phyloP scores from a whole-genome alignment of 352 stramenopile genomes.

The Pythium brassicae region DNA sequence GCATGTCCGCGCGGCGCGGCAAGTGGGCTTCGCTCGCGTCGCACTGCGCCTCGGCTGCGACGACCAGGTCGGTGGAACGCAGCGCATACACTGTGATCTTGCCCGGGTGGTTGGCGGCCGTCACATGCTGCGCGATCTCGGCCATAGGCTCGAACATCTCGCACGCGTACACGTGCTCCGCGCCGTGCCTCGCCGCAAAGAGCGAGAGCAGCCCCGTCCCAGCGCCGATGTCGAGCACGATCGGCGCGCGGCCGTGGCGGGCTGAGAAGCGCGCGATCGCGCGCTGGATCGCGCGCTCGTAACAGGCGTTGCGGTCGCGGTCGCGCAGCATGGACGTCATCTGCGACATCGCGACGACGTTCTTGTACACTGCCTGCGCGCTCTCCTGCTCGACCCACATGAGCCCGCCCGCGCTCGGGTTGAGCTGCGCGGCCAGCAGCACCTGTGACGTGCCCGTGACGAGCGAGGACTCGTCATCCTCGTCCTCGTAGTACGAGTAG shows the following conservation, averaged over 20 bases:
- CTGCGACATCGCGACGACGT: constrained; percentile 81
- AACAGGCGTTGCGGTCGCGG: constrained; percentile 68
- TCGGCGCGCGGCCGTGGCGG: constrained; percentile 32
- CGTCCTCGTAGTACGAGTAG: constrained; percentile 75
- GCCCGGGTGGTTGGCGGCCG: constrained; percentile 53
- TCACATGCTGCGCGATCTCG: constrained; percentile 71
- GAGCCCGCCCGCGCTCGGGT: constrained; percentile 61
- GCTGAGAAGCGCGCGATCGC: constrained; percentile 53
- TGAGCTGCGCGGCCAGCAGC: constrained; percentile 65
- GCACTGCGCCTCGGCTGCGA: constrained; percentile 21
- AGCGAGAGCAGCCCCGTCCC: constrained; percentile 85
- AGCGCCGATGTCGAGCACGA: constrained; percentile 82
- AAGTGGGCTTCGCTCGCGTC: constrained; percentile 27
- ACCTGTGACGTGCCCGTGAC: constrained; percentile 65
- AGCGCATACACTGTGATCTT: constrained; percentile 76
- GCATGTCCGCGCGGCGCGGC: constrained; percentile 75
- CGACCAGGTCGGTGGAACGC: constrained; percentile 67
- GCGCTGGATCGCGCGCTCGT: constrained; percentile 63
- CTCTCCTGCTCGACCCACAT: constrained; percentile 80
- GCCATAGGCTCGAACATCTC: constrained; percentile 90
- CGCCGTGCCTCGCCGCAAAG: constrained; percentile 82
- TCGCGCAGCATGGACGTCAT: constrained; percentile 88
- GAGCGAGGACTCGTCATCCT: constrained; percentile 46
- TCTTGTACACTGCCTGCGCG: constrained; percentile 64
- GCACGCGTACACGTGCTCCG: constrained; percentile 88